Evolutionary conservation across 2,329 filamentous ascomycete genomes (phyloP), one percentile per base, ranked within the genome.

Genomic region (Sporothrix brasiliensis): DNA sequence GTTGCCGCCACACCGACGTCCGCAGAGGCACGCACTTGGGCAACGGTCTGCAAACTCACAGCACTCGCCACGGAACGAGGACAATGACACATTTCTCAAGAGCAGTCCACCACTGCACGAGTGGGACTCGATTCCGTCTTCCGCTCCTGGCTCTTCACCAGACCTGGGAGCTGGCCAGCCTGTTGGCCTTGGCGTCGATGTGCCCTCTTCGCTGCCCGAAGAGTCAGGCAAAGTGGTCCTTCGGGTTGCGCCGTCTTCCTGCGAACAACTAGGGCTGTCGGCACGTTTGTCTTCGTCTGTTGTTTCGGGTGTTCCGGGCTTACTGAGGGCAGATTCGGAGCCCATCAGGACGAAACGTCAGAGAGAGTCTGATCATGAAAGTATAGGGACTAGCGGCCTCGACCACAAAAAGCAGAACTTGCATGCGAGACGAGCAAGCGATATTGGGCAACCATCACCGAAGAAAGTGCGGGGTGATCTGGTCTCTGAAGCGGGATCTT

Each of bases 201-300:
- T 74, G 2, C 73, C 73, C 2, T 73, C 73, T 4, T 74, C 73
- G 3, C 61, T 72, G 21, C 73, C 72, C 6, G 73, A 74, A 21
- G 73, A 74, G 67, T 44, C 70, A 6, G 73, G 71, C 2, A 69
- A 67, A 5, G 52, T 71, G 0, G 61, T 71, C 11, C 30, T 66
- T 34, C 9, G 11, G 9, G n/a, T 41, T 21, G 60, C 66, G 4
- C 21, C 21, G 3, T 58, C 39, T 5, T 13, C 61, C 11, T 49
- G 24, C 24, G 68, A 54, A 11, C 54, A 6, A 24, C 49, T 44
- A 5, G 54, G 30, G 1, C 27, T 30, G n/a, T 47, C 41, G 3
- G 41, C 30, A 4, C 39, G 30, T 4, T 6, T 49, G 10, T 3
- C 41, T 10, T 49, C 67, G 52, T 47, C 41, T 47, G 41, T 44